Evolutionary conservation across 768 basidiomycete genomes (phyloP), one percentile per base, ranked within the genome.

Genomic region (Pleurotus platypus): DNA sequence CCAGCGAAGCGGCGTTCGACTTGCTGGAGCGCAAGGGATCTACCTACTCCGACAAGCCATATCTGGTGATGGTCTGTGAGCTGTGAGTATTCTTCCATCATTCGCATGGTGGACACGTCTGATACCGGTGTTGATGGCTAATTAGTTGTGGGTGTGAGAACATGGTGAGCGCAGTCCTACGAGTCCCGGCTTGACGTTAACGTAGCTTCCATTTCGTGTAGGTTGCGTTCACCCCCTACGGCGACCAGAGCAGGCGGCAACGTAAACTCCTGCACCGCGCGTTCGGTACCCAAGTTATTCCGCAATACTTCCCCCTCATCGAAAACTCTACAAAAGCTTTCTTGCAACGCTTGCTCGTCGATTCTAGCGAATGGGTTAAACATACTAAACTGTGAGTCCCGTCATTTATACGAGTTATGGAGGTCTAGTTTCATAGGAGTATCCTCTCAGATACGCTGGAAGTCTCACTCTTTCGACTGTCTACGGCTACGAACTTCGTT

Each of bases 41-140:
- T 7, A 84, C 89, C 26, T 91, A 90, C 67, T 85, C 89, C 6
- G 90, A 90, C 71, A 88, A 86, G 67, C 87, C 87, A 0, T 70
- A 73, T 22, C 72, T 89, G 20, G 75, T 86, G 45, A 90, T 92
- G 89, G 74, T 72, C 12, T 83, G 85, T 20, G 87, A 91, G 51
- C 73, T 90, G 80, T 89, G 63, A 64, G 85, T 82, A 22, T 22
- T 11, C 30, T 35, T 9, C 30, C 30, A 35, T 35, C 30, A 35
- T 11, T 35, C 30, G 30, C 30, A 35, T 35, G 30, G 30, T 30
- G 30, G 30, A 8, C 30, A 35, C 30, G 30, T 35, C 30, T 35
- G 30, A 35, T 35, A 35, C 30, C 30, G 20, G 20, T 20, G 13
- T 30, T 42, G 30, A 38, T 58, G 38, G 46, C 55, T 51, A 35